Base-by-base conservation (phyloP, 2,329 filamentous ascomycete species). In the Sclerotinia subarctica region DNA sequence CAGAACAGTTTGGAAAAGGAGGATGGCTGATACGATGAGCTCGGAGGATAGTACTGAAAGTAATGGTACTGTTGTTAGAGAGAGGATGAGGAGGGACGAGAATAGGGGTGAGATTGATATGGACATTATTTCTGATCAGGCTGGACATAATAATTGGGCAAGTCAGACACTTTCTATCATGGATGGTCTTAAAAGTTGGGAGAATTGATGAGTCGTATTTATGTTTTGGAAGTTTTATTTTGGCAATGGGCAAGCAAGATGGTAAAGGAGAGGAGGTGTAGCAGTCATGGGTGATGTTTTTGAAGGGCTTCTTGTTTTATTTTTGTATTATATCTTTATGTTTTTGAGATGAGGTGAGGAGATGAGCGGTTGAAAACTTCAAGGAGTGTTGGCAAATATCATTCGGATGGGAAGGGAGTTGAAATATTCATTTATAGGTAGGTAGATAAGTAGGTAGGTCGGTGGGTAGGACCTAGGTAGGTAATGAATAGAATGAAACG, bases 41-140 rank as follows among this genome's bases (percentile, higher is more conserved):
- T 74, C 73, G 13, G 69, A 74, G 6, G 68, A 70, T 6, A 74
- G 72, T 52, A 69, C 57, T 26, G 68, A 67, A n/a, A 74, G 72
- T 32, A 72, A 57, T 54, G 69, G 69, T n/a, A 75, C 73, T 11
- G 71, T 75, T n/a, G 62, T 74, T 46, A 69, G 68, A 17, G 73
- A 67, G 19, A 67, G 70, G 49, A 35, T 58, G 24, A 13, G 53
- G 29, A 64, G 62, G 2, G 47, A 19, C 2, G 49, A 60, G 21
- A 62, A 63, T 46, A 57, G 64, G 2, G 46, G 64, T 19, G 71
- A 70, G 7, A 26, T 38, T 44, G 57, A 24, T 29, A 42, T 49
- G 44, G 7, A 51, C 21, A 51, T 57, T 5, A 49, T 46, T n/a
- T 42, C 66, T n/a, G 66, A 47, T 21, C 70, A 62, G 11, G 70